Conservation (phyloP, 768 basidiomycete species). For the Cytidiella melzeri region DNA sequence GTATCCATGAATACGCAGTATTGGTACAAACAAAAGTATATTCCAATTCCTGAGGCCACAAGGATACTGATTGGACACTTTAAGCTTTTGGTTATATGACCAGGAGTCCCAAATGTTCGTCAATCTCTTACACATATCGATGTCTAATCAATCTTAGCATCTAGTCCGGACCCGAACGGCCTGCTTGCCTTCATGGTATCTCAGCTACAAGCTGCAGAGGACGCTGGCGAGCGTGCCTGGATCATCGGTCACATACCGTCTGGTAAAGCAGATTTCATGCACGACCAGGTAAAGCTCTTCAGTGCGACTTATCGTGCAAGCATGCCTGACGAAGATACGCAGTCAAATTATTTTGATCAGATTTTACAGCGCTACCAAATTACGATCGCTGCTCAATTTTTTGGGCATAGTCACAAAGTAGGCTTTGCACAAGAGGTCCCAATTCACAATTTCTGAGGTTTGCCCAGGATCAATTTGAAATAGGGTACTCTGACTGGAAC, state of each 20-base stretch:
- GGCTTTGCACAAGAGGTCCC: conserved; percentile 34
- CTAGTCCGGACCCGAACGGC: conserved; percentile 52
- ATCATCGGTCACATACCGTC: conserved; percentile 57
- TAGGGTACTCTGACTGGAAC: conserved; percentile 51
- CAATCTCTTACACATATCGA: not conserved
- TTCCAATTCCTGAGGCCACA: not conserved
- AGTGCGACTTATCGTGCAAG: not conserved
- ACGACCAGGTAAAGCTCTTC: conserved; percentile 39
- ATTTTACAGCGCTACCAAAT: conserved; percentile 53
- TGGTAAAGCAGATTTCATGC: conserved; percentile 40
- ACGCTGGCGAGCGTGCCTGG: conserved; percentile 53
- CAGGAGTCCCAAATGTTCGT: conserved; percentile 40
- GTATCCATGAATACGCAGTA: conserved; percentile 57
- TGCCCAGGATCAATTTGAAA: conserved; percentile 50
- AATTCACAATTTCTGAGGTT: conserved; percentile 33
- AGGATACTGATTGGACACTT: not conserved
- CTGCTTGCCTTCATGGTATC: conserved; percentile 47
- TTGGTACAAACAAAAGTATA: conserved; percentile 56
- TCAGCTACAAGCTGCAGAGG: conserved; percentile 54
- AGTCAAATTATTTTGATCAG: conserved; percentile 63
- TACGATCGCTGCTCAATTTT: conserved; percentile 56
- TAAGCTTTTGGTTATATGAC: conserved; percentile 58
- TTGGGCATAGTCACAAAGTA: conserved; percentile 51
- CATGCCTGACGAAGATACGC: not conserved
- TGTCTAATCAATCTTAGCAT: no score